Evolutionary conservation across 2,329 filamentous ascomycete species (phyloP).

Genomic region (Ustulina deusta): DNA sequence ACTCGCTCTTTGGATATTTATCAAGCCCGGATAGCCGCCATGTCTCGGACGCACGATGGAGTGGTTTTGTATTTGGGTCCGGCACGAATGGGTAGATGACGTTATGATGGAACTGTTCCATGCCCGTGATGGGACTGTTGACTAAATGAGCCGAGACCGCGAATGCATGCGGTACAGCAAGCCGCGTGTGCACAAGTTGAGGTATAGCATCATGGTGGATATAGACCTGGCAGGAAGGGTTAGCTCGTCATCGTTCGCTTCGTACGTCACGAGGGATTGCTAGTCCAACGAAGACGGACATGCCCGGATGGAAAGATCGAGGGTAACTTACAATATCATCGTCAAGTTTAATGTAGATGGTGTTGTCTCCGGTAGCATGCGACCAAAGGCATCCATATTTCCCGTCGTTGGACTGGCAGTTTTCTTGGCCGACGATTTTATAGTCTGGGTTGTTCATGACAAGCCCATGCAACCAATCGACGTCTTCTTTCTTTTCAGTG

Average conservation of each 20-base stretch:
- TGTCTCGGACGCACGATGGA: slow-evolving; percentile 45
- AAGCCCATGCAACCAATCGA: slow-evolving; percentile 56
- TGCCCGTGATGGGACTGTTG: slow-evolving; percentile 66
- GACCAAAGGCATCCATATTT: slow-evolving; percentile 53
- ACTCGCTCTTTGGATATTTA: slow-evolving; percentile 40
- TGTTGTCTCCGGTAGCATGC: slow-evolving; percentile 49
- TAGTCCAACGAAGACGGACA: neutral
- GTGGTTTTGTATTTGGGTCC: slow-evolving; percentile 52
- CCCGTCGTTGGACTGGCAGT: slow-evolving; percentile 49
- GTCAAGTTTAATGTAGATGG: slow-evolving; percentile 59
- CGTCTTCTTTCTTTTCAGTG: slow-evolving; percentile 55
- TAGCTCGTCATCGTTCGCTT: slow-evolving; percentile 26
- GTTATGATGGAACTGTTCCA: slow-evolving; percentile 66
- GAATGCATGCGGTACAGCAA: slow-evolving; percentile 63
- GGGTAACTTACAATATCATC: slow-evolving; percentile 57
- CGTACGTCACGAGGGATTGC: neutral
- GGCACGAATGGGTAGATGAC: slow-evolving; percentile 66
- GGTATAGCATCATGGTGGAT: slow-evolving; percentile 59
- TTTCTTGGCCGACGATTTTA: slow-evolving; percentile 51
- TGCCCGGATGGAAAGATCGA: neutral
- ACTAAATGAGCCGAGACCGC: slow-evolving; percentile 68
- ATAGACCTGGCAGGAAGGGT: slow-evolving; percentile 40
- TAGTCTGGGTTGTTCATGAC: slow-evolving; percentile 54
- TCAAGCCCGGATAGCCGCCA: slow-evolving; percentile 56
- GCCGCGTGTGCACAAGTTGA: slow-evolving; percentile 64